Percentiles rank a stretch among this genome's conserved stretches.
Conservation (phyloP, 495 filamentous ascomycete species). For the Copromyces sp. region DNA sequence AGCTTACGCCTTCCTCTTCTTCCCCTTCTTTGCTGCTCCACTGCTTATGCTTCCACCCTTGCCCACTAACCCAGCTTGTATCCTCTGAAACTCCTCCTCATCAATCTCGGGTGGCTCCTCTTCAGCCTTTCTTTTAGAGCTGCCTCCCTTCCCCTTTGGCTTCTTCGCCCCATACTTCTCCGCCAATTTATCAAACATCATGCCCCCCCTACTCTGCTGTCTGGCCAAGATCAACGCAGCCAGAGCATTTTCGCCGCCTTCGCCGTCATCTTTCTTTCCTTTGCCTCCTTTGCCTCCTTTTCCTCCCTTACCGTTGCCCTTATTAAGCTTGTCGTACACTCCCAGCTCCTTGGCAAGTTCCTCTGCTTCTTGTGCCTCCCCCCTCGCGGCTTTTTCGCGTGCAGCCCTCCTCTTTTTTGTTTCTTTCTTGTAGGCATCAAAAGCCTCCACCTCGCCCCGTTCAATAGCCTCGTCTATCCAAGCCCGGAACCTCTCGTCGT, state of each 20-base stretch:
- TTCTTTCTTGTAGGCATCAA: slow-evolving; percentile 59
- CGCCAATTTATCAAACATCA: slow-evolving; percentile 59
- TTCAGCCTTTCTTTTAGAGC: slow-evolving; percentile 34
- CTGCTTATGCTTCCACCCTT: not conserved
- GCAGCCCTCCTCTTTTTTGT: slow-evolving; percentile 50
- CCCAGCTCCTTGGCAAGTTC: slow-evolving; percentile 61
- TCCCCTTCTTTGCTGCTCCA: slow-evolving; percentile 31
- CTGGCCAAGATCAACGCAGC: slow-evolving; percentile 33
- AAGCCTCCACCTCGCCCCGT: slow-evolving; percentile 51
- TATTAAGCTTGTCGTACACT: slow-evolving; percentile 49
- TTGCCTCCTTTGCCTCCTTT: slow-evolving; percentile 31
- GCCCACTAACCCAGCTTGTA: slow-evolving; percentile 17
- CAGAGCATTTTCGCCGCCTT: slow-evolving; percentile 21
- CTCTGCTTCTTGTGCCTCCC: slow-evolving; percentile 64
- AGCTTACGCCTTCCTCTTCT: slow-evolving; percentile 19
- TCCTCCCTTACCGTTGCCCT: slow-evolving; percentile 22
- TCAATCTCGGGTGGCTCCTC: slow-evolving; percentile 48
- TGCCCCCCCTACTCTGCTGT: slow-evolving; percentile 25
- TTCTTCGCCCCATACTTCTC: slow-evolving; percentile 57
- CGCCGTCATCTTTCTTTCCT: slow-evolving; percentile 31
- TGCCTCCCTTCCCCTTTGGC: slow-evolving; percentile 33
- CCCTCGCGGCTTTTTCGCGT: slow-evolving; percentile 51
- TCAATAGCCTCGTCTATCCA: slow-evolving; percentile 79
- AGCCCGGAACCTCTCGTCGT: slow-evolving; percentile 71
- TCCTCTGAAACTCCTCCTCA: slow-evolving; percentile 56